Percentiles rank a stretch among this genome's conserved stretches.
phyloP scores from a whole-genome alignment of 805 yeast species.

The Metschnikowia vanudenii region DNA sequence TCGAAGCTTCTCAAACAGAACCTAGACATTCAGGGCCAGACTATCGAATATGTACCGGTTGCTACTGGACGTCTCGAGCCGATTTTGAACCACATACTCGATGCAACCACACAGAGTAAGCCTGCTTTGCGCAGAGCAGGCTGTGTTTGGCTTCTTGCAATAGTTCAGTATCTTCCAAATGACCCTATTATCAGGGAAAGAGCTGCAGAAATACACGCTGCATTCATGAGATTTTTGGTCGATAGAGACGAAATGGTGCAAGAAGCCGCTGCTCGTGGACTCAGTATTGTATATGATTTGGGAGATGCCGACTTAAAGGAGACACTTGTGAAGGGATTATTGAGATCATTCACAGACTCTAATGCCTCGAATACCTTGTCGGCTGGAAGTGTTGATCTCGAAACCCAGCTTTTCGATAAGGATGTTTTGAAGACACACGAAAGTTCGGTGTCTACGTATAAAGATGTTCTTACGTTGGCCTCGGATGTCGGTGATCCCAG shows the following conservation, averaged over 20 bases:
- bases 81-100: constrained; percentile 51
- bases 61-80: constrained; percentile 22
- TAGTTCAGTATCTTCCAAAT: constrained; percentile 71
- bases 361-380: constrained; percentile 43
- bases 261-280: constrained; percentile 88
- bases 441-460: constrained; percentile 86
- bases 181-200: constrained; percentile 35
- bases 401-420: constrained; percentile 81
- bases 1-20: constrained; percentile 53
- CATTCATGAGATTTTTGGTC: constrained; percentile 75
- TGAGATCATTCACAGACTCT: constrained; percentile 76
- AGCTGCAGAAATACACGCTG: constrained; percentile 63
- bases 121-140: constrained; percentile 74
- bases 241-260: constrained; percentile 87
- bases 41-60: constrained; percentile 18
- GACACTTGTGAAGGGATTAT: constrained; percentile 65
- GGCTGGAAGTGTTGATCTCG: constrained; percentile 71
- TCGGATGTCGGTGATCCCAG: constrained; percentile 96
- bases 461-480: constrained; percentile 83
- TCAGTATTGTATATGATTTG: constrained; percentile 74
- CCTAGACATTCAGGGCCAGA: constrained; percentile 51
- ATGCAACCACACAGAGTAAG: constrained; percentile 58
- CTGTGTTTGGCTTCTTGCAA: constrained; percentile 81
- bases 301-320: constrained; percentile 71
- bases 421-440: constrained; percentile 78